Conservation (phyloP, 1,284 basidiomycete genomes). For the Boletus subluridellus region DNA sequence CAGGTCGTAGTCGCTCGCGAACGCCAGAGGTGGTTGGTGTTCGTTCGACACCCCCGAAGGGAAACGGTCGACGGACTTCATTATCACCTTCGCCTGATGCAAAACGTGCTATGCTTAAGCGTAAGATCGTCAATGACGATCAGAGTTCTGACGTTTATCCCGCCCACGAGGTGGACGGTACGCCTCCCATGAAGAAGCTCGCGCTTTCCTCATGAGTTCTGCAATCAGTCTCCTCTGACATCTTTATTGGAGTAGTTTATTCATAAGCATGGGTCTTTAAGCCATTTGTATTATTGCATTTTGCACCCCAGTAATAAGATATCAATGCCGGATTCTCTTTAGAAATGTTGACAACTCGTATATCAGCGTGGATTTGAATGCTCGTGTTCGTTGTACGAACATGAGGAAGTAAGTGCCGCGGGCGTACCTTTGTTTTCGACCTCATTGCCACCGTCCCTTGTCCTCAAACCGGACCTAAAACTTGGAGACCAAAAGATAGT, state of each 20-base stretch:
- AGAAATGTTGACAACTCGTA: neutral
- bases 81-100: constrained; percentile 49
- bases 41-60: constrained; percentile 47
- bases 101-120: constrained; percentile 57
- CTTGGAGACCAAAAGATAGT: neutral
- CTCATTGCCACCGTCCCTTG: neutral
- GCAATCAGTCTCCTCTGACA: constrained; percentile 7
- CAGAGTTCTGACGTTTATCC: constrained; percentile 29
- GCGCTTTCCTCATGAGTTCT: constrained; percentile 38
- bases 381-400: neutral
- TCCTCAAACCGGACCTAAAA: neutral
- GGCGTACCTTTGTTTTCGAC: neutral
- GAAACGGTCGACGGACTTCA: constrained; percentile 31
- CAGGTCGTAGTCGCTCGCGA: constrained; percentile 61
- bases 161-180: constrained; percentile 39
- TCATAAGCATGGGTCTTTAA: constrained; percentile 23
- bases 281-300: constrained; percentile 27
- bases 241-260: constrained; percentile 40
- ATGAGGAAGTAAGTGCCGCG: neutral
- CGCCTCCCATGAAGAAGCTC: constrained; percentile 58
- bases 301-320: constrained; percentile 22
- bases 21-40: constrained; percentile 57
- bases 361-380: neutral
- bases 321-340: constrained; percentile 3
- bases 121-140: constrained; percentile 61